Base-by-base conservation (phyloP, 2,329 filamentous ascomycete genomes). In the Paecilomyces dactylethromorphus region DNA sequence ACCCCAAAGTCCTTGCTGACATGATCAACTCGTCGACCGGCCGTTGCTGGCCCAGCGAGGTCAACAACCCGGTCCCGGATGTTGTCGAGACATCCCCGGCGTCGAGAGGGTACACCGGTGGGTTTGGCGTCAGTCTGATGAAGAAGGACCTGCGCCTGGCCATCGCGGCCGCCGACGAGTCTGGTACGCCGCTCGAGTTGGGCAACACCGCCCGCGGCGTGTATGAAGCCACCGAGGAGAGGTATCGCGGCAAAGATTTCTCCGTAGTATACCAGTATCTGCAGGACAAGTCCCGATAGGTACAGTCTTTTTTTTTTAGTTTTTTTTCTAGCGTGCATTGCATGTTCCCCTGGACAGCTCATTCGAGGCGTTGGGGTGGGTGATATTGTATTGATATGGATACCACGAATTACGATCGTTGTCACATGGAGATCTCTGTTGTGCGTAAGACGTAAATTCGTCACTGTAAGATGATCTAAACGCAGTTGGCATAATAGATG, bases 1-100 rank as follows among this genome's bases (percentile, higher is more conserved):
- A 87, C 58, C 79, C 84, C 0, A 84, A 83, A 60, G 87, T 86
- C 7, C 82, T 99, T 1, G 89, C 91, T 0, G 86, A 87, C 56
- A 86, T 99, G 74, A 91, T 99, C 78, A 97, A 97, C 72, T 89
- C 89, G 3, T 94, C 91, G 66, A 97, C 93, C 0, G 94, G 94
- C n/a, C 85, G 83, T 64, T 97, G 92, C 81, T 99, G 94, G 94
- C 92, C 93, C 1, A 94, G 88, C 68, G 92, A 97, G 76, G 81
- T 96, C 62, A 99, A 99, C 77, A 97, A 97, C 71, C 94, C 94
- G 0, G 92, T 97, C 2, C 87, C 87, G 11, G 92, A 92, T 13
- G 92, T 97, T 0, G 82, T 93, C 22, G 86, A 88, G 61, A 84
- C 82, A 0, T 84, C 91, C 1, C 92, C 93, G 0, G 89, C 92